Percentiles rank a stretch among this genome's conserved stretches.
phyloP scores from a whole-genome alignment of 192 early-diverging fungal species.

The Phlyctochytrium planicorne region DNA sequence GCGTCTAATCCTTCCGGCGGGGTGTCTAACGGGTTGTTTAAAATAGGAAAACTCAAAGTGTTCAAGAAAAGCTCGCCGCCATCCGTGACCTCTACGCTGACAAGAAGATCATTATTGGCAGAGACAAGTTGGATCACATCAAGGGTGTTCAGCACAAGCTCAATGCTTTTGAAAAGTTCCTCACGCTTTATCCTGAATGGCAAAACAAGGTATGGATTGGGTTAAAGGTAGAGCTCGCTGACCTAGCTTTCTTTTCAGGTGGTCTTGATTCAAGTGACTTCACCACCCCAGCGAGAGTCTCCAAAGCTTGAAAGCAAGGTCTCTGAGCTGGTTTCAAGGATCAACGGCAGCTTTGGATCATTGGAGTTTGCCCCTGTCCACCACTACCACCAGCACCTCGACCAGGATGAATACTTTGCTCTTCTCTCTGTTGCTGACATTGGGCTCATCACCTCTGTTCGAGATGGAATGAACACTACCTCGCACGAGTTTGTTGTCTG shows the following conservation, averaged over 20 bases:
- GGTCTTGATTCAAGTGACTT: conserved; percentile 94
- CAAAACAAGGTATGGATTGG: conserved; percentile 63
- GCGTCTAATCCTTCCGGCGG: no score
- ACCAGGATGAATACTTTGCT: conserved; percentile 94
- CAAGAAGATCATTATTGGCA: conserved; percentile 94
- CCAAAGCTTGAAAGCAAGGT: conserved; percentile 72
- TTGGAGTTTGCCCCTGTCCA: conserved; percentile 93
- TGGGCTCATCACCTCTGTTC: conserved; percentile 84
- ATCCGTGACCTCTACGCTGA: conserved; percentile 81
- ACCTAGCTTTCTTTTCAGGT: conserved; percentile 39
- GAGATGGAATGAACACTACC: conserved; percentile 98
- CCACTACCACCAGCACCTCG: conserved; percentile 88
- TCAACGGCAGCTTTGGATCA: conserved; percentile 93
- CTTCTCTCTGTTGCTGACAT: conserved; percentile 91
- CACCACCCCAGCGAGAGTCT: conserved; percentile 67
- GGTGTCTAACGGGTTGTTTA: no score
- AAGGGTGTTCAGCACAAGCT: conserved; percentile 95
- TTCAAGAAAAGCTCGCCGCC: conserved; percentile 73
- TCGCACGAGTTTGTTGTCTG: conserved; percentile 92
- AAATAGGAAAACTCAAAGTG: conserved; percentile 59
- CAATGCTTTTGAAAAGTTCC: conserved; percentile 90
- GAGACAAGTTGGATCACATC: conserved; percentile 91
- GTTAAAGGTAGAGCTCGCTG: not conserved
- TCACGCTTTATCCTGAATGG: conserved; percentile 89
- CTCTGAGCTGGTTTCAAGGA: conserved; percentile 87